Base-by-base conservation (phyloP, 768 basidiomycete species). In the Krasilnikovozyma curviuscula region DNA sequence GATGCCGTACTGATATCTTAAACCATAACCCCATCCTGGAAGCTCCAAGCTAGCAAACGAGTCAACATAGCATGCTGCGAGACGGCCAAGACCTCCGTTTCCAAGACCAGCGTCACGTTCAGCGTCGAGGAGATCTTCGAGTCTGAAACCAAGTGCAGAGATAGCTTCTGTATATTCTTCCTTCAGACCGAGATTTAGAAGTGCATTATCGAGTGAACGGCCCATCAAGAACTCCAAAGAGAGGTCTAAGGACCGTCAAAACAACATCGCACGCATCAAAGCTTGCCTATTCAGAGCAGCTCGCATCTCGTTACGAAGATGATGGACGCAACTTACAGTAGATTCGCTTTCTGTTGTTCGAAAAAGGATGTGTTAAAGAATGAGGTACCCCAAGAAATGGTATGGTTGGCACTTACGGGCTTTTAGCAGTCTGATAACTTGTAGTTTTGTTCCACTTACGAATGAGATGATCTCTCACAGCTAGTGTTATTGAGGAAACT, bases 71-170 rank as follows among this genome's bases (percentile, higher is more conserved):
- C 93, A 98, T 0, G 93, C 91, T 0, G 93, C 93, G 38, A 98
- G 75, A 27, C 91, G 82, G 0, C 93, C 91, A 8, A 95, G 73
- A 49, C 91, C 91, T 28, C 50, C 50, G 34, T 52, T 52, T 16
- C 91, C 93, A 10, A 95, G 73, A 7, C 76, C 91, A 1, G 91
- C 88, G 59, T 98, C 93, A 41, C 89, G 78, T 63, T 97, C 91
- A 59, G 79, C 70, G 39, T 79, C 81, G 44, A 57, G 27, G 34
- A 57, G 42, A 29, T 57, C 56, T 29, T 57, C 56, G 19, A 53
- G 40, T 18, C 50, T 47, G 52, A 95, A 98, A 2, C 93, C 91
- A 53, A 98, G 81, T 51, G 75, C 69, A 23, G 75, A 59, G 44
- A 83, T 65, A 9, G 81, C 75, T 3, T 77, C 67, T 12, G 65